Percentiles rank a stretch among this genome's conserved stretches.
phyloP scores from a whole-genome alignment of 331 rosid genomes.

The Rosa hybrid region DNA sequence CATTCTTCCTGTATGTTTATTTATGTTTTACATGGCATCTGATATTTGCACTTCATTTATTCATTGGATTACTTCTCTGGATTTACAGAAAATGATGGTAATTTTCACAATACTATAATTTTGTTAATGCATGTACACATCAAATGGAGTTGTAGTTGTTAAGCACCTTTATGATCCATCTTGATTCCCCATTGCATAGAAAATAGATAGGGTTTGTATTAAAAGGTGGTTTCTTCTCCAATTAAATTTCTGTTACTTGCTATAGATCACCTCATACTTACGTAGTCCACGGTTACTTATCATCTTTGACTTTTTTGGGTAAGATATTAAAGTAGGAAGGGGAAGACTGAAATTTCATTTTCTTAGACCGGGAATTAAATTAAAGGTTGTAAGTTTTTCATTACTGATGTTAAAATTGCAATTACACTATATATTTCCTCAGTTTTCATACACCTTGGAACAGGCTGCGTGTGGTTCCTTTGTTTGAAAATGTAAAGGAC shows the following conservation, averaged over 20 bases:
- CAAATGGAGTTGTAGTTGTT: background rate
- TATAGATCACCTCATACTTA: background rate
- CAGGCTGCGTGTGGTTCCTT: conserved; percentile 94
- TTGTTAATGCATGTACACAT: background rate
- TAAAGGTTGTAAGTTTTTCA: background rate
- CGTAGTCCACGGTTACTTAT: background rate
- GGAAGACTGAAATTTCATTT: background rate
- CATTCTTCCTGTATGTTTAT: background rate
- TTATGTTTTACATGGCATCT: background rate
- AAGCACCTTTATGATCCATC: background rate
- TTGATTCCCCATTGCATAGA: background rate
- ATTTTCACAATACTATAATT: background rate
- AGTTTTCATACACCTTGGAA: conserved; percentile 23
- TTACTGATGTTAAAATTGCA: background rate
- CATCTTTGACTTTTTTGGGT: conserved; percentile 1
- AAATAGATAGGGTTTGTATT: background rate
- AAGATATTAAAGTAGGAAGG: background rate
- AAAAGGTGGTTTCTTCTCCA: background rate
- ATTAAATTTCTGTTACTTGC: background rate
- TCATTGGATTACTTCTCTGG: background rate
- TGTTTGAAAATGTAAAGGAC: conserved; percentile 93
- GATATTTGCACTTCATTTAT: background rate
- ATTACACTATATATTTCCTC: conserved; percentile 15
- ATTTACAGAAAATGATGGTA: background rate
- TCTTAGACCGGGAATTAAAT: background rate